Base-by-base conservation (phyloP, 345 rosid species). In the Gossypium sturtianum region DNA sequence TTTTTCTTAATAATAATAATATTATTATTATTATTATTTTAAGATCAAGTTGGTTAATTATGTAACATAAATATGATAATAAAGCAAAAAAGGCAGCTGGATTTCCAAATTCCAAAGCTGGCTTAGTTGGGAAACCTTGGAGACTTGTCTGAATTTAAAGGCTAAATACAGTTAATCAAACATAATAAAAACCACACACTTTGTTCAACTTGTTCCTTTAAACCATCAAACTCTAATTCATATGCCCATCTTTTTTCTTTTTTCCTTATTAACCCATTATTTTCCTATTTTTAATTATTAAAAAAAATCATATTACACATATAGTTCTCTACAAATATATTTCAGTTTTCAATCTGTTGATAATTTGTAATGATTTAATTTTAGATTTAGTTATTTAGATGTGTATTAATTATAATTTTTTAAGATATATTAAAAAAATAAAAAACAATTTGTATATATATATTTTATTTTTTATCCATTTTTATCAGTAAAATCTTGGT, bases 201-300 rank as follows among this genome's bases (percentile, higher is more conserved):
- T 34, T 59, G 43, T 41, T 10, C 83, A 61, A 79, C 77, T 74
- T 76, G 80, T 57, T 43, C 56, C 62, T 52, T 44, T 34, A 34
- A 34, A 8, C 27, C n/a, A 7, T 13, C 54, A 20, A 22, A 2
- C 17, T 25, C 8, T 38, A 19, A 13, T 47, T 9, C 2, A 34
- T 5, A 5, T 34, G 7, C n/a, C 54, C n/a, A 12, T 51, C 3
- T 3, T 52, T 13, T 9, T 12, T 3, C 17, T n/a, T 25, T 38
- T 9, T 34, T 3, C 4, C 7, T 44, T 1, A 2, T 1, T 34
- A 2, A 49, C 53, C 19, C 54, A 51, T 16, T 51, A 19, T 16
- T 51, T 51, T 51, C 41, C 41, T 34, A 34, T 34, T 34, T 34
- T 34, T 5, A 34, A 34, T 34, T 34, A 4, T 34, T 34, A 1